Percentiles rank a stretch among this genome's conserved stretches.
phyloP scores from a whole-genome alignment of 345 rosid species.

The Citrus sinensis region DVS_A1.0 CM039163.1:3196001-3196500 shows the following conservation, averaged over 20 bases:
- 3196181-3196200: neutral
- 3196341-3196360: neutral
- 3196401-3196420: neutral
- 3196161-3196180: neutral
- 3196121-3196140: neutral
- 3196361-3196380: neutral
- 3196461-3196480: no score
- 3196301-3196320: conserved; percentile 3
- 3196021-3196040: neutral
- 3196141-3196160: neutral
- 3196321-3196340: conserved; percentile 7
- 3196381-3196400: neutral
- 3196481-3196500: no score
- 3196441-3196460: no score
- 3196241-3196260: neutral
- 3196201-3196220: neutral
- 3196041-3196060: neutral
- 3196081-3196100: conserved; percentile 2
- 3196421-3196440: neutral
- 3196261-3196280: neutral
- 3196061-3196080: neutral
- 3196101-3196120: neutral
- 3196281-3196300: neutral
- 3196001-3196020: neutral
- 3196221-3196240: neutral